These are phyloP conservation scores for Massariosphaeria phaeospora DNA, from an alignment of 495 filamentous ascomycete genomes.

Conservation along the genomic window DNA sequence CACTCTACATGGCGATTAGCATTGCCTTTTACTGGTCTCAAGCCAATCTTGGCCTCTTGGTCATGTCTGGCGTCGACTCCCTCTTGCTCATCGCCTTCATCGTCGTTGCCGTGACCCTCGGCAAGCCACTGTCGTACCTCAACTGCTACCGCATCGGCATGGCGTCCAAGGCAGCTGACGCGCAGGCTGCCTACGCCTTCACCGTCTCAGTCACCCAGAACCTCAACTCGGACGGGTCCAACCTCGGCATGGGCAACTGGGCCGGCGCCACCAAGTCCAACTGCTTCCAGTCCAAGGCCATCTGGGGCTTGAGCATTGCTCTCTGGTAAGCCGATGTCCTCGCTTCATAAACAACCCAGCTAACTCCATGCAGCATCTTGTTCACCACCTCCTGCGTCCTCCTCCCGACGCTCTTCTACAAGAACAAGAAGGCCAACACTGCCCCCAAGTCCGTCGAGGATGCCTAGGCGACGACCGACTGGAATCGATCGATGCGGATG, in stretches of 20 bases:
- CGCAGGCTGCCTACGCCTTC: constrained; percentile 41
- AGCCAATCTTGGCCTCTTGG: constrained; percentile 63
- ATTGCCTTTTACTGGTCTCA: constrained; percentile 71
- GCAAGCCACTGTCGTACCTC: constrained; percentile 74
- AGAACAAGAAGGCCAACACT: constrained; percentile 39
- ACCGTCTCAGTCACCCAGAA: constrained; percentile 37
- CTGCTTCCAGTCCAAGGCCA: constrained; percentile 80
- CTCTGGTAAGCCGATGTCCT: constrained; percentile 53
- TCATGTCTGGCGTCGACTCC: constrained; percentile 60
- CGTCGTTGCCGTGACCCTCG: constrained; percentile 65
- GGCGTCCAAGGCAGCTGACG: constrained; percentile 29
- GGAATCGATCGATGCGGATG: constrained; percentile 8
- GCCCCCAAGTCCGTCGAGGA: constrained; percentile 32
- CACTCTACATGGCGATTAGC: constrained; percentile 70
- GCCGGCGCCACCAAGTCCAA: constrained; percentile 62
- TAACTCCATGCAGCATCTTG: constrained; percentile 34
- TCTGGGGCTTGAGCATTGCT: constrained; percentile 84
- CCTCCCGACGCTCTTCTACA: constrained; percentile 41
- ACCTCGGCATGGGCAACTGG: constrained; percentile 55
- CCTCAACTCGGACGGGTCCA: constrained; percentile 41
- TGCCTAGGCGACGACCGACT: background rate
- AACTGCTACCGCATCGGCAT: constrained; percentile 54
- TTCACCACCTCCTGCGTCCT: constrained; percentile 38
- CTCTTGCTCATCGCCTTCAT: constrained; percentile 65
- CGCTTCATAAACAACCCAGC: background rate